A percentile compares a stretch with the other conserved stretches of the same genome.
Conservation (phyloP, 2,329 filamentous ascomycete genomes). For the Claviceps pazoutovae region DNA sequence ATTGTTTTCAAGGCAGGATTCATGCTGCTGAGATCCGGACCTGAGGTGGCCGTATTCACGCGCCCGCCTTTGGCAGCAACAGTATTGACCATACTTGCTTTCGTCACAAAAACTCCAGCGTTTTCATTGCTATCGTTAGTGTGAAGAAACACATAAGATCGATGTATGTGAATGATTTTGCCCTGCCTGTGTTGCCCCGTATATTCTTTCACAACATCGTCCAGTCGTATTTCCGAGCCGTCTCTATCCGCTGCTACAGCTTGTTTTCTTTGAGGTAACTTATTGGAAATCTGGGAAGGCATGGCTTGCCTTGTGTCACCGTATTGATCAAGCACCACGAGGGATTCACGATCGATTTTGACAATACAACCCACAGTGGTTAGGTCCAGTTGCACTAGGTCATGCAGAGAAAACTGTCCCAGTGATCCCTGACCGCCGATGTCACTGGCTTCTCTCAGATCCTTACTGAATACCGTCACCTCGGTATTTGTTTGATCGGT, state of each 20-base stretch:
- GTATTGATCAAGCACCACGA: constrained; percentile 83
- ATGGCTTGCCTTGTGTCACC: constrained; percentile 69
- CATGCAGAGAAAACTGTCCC: constrained; percentile 84
- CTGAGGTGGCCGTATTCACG: constrained; percentile 42
- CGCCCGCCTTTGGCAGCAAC: constrained; percentile 90
- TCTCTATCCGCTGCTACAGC: constrained; percentile 87
- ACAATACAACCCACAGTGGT: constrained; percentile 87
- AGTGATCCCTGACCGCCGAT: constrained; percentile 72
- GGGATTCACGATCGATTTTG: constrained; percentile 86
- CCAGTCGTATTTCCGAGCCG: constrained; percentile 80
- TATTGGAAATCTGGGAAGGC: constrained; percentile 84
- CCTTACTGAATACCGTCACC: constrained; percentile 95
- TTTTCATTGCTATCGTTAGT: constrained; percentile 77
- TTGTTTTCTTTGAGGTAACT: constrained; percentile 66
- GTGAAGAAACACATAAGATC: constrained; percentile 82
- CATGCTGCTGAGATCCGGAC: constrained; percentile 77
- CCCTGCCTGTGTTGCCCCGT: constrained; percentile 75
- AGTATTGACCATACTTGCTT: constrained; percentile 73
- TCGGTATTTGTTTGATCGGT: constrained; percentile 88
- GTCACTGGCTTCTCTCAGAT: constrained; percentile 84
- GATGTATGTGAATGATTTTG: constrained; percentile 84
- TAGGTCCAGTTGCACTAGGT: constrained; percentile 85
- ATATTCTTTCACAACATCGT: constrained; percentile 85
- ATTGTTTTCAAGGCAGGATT: constrained; percentile 77
- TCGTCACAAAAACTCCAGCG: constrained; percentile 75